Evolutionary conservation across 2,329 filamentous ascomycete genomes (phyloP), one percentile per base, ranked within the genome.

Genomic region (Aureobasidium mangrovei): DNA sequence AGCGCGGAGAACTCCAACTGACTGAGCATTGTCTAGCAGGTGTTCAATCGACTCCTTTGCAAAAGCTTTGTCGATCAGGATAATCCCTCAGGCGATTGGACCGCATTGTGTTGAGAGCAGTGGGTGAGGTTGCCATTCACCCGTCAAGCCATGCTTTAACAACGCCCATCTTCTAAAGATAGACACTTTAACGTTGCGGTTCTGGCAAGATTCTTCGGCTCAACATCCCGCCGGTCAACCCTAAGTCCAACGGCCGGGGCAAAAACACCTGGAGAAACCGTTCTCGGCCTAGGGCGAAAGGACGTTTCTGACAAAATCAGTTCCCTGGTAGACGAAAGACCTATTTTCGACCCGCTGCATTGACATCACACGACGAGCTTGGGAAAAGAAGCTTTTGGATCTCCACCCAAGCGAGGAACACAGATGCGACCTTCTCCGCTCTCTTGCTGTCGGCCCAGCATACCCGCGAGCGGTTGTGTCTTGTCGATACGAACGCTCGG

Each of bases 341-440:
- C 32, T 35, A 18, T 18, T 18, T 18, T 18, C 18, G 32, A 42
- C 8, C 3, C 47, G 41, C 38, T 33, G 38, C 10, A 5, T 31
- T 42, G 47, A 51, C 39, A 40, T 51, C 47, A 42, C 42, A n/a
- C 6, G 4, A 10, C 9, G 31, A 33, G n/a, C 32, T 27, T 42
- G 29, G 38, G 24, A 8, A 31, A 33, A 51, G 38, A 51, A 41
- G 29, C 47, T 51, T 41, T 42, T 24, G 33, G 26, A n/a, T 24
- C 24, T 6, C 47, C 38, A 35, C 12, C 38, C 47, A 51, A 33
- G 42, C 47, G 47, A 29, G 38, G 7, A 35, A 41, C 18, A 29
- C 47, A 33, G 28, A 51, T 33, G 33, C 47, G 38, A 42, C 29
- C 36, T 41, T 51, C 38, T 51, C 47, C 38, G 47, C 47, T 51